Evolutionary conservation across 2,329 filamentous ascomycete species (phyloP), one percentile per base, ranked within the genome.

Genomic region (Alternaria atra): DNA sequence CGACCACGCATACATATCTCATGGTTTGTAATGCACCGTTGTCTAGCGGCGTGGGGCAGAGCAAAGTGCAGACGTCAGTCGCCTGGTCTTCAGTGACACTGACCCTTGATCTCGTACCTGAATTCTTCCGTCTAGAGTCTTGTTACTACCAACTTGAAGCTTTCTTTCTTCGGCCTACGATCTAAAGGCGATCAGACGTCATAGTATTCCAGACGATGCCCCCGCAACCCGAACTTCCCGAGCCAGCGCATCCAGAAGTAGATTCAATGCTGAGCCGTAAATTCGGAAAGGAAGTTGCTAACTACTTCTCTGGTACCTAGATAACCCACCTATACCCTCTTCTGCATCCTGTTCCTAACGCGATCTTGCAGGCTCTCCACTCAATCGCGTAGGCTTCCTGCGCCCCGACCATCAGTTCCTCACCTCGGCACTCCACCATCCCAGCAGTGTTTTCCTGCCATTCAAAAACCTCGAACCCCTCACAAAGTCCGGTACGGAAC

Each of bases 301-400:
- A 94, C 80, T 95, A 95, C 86, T 95, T 94, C 80, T 88, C 91
- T 51, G 84, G 81, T 81, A 72, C 42, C 29, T 53, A 46, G 9
- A 44, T 46, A 23, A n/a, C 15, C 23, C 39, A 29, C 29, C 30
- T 34, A 20, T 23, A 6, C 25, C 23, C 13, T 20, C 10, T 44
- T 17, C 6, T 51, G 23, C n/a, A 12, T 6, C 35, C n/a, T n/a
- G 40, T 32, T 35, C 20, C 40, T 64, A 47, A 58, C 35, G 55
- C n/a, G 6, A 32, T 9, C 7, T 32, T 17, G 32, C 61, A 83
- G 90, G 91, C 68, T 90, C 87, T 55, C 90, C 89, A 6, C 80
- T 94, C 58, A 94, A 95, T 81, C 89, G 92, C 46, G 86, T 94
- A 47, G 92, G 90, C 15, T 95, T 94, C 79, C 83, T 95, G 27